These are phyloP conservation scores for Phytophthora megakarya DNA, from an alignment of 352 stramenopile species.

Conservation along the genomic window DNA sequence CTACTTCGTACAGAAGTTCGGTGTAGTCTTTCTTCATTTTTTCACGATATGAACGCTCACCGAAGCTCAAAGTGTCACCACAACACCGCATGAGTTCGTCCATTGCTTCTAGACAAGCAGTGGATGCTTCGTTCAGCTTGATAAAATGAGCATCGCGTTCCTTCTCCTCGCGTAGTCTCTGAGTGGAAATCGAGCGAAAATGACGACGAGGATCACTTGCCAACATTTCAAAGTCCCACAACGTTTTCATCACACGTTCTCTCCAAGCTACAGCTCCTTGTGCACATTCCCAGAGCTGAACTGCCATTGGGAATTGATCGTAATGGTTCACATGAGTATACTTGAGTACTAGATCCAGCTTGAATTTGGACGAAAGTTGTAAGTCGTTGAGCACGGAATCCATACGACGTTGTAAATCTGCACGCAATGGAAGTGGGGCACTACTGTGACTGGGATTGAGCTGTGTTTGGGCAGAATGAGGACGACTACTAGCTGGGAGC, in stretches of 20 bases:
- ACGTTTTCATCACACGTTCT: slow-evolving; percentile 45
- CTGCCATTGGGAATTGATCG: slow-evolving; percentile 61
- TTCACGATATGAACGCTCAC: slow-evolving; percentile 52
- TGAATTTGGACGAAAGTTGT: slow-evolving; percentile 54
- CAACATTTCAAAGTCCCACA: slow-evolving; percentile 59
- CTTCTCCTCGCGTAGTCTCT: slow-evolving; percentile 67
- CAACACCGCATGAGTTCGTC: slow-evolving; percentile 52
- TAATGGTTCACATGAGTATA: slow-evolving; percentile 68
- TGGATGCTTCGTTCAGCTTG: slow-evolving; percentile 55
- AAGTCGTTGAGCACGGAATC: slow-evolving; percentile 54
- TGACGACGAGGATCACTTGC: slow-evolving; percentile 72
- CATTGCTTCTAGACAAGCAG: slow-evolving; percentile 51
- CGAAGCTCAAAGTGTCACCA: slow-evolving; percentile 47
- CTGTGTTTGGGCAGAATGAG: slow-evolving; percentile 2
- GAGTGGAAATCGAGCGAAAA: slow-evolving; percentile 70
- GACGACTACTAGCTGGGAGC: background rate
- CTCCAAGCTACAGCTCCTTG: slow-evolving; percentile 44
- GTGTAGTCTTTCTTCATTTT: slow-evolving; percentile 86
- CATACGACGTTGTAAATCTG: slow-evolving; percentile 68
- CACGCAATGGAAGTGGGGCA: slow-evolving; percentile 52
- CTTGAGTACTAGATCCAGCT: slow-evolving; percentile 77
- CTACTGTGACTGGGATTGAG: slow-evolving; percentile 30
- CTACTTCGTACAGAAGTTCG: slow-evolving; percentile 71
- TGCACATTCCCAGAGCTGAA: slow-evolving; percentile 68
- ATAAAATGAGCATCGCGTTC: slow-evolving; percentile 64